Evolutionary conservation across 2,329 filamentous ascomycete genomes (phyloP).

Genomic region (Neofusicoccum sp.): DNA sequence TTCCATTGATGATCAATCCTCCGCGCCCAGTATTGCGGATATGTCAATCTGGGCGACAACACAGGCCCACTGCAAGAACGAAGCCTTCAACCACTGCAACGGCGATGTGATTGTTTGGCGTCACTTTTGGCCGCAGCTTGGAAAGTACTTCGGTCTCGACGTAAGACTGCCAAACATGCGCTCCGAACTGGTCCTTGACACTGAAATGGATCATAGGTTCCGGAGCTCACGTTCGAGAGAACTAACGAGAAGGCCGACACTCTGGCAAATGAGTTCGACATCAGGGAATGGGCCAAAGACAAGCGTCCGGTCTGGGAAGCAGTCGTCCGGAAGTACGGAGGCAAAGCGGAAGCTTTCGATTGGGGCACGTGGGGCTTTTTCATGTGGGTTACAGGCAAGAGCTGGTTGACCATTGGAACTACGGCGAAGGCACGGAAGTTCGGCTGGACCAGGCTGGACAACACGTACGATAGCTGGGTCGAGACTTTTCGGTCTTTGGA

Average conservation of each 20-base stretch:
- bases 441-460: neutral
- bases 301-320: neutral
- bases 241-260: neutral
- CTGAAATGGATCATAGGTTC: neutral
- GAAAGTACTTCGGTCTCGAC: constrained; percentile 34
- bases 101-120: constrained; percentile 40
- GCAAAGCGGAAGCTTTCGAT: neutral
- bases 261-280: neutral
- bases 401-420: neutral
- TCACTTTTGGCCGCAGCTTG: constrained; percentile 43
- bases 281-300: neutral
- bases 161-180: neutral
- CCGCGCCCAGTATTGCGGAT: constrained; percentile 34
- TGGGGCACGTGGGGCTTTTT: neutral
- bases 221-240: neutral
- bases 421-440: neutral
- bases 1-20: constrained; percentile 36
- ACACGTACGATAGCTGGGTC: neutral
- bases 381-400: neutral
- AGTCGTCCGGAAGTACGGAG: neutral
- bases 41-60: constrained; percentile 39
- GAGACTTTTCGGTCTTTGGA: neutral
- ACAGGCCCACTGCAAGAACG: constrained; percentile 31
- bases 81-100: constrained; percentile 45
- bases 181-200: no score